Base-by-base conservation (phyloP, 2,329 filamentous ascomycete species). In the Tetracladium maxilliforme region DNA sequence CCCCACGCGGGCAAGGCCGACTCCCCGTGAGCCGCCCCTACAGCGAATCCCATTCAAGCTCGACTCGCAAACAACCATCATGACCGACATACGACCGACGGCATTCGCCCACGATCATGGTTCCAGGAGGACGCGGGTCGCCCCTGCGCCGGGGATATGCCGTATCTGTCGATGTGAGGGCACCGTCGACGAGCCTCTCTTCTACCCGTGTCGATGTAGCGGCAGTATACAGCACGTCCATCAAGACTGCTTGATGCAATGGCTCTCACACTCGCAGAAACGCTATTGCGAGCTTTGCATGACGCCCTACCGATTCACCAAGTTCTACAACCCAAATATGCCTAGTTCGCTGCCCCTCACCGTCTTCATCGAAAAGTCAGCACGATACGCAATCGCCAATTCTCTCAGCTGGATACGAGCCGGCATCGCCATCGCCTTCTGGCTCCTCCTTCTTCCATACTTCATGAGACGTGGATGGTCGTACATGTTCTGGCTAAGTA, bases 281-380 rank as follows among this genome's bases (percentile, higher is more conserved):
- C 95, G 95, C 52, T 81, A 98, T 59, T 98, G 92, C 62, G 90
- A 98, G 58, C 73, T 98, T 18, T 98, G 90, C 71, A 98, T 98
- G 58, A 98, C 90, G 3, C 76, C 86, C 0, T 98, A 95, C 46
- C 80, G 84, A 32, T 98, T 98, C 58, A 98, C 90, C 26, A 98
- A 98, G 53, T 69, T 98, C 19, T 98, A 98, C 56, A 75, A 86
- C 33, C 83, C 84, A 4, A 70, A 86, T 44, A 98, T 98, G 90
- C 92, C 90, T 2, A 68, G 70, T 33, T 71, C 69, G 9, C 64
- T 98, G 10, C 90, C 92, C 1, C 64, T 75, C 20, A 66, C 76
- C 23, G 62, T 98, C 33, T 94, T 98, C 41, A 37, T 84, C 28
- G 73, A 72, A 34, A 80, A 92, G 50, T 71, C 87, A 39, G 55